Evolutionary conservation across 83 land plant genomes (phyloP).

Genomic region (Diphasiastrum complanatum): DNA sequence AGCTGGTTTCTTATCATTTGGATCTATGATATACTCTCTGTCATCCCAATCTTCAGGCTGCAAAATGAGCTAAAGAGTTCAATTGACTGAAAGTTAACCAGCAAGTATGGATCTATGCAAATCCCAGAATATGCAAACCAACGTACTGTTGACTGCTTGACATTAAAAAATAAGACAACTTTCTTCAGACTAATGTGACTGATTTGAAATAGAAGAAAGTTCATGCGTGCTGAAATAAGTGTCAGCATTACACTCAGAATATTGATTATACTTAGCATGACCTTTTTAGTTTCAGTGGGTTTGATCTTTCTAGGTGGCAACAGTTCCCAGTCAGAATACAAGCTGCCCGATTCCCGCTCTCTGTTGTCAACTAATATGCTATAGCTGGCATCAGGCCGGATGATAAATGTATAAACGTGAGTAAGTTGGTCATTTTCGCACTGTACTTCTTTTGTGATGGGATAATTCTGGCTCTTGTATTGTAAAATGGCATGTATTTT

Average conservation of each 20-base stretch:
- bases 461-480: constrained; percentile 32
- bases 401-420: constrained; percentile 31
- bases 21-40: constrained; percentile 75
- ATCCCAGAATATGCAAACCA: neutral
- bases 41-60: constrained; percentile 97
- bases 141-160: no score
- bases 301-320: constrained; percentile 58
- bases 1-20: constrained; percentile 86
- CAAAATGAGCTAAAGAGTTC: neutral
- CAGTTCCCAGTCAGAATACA: constrained; percentile 72
- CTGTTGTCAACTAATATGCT: constrained; percentile 28
- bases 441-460: constrained; percentile 20
- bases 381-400: constrained; percentile 31
- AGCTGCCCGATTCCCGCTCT: constrained; percentile 68
- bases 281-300: constrained; percentile 51
- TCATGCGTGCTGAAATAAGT: no score
- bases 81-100: neutral
- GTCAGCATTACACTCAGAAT: neutral
- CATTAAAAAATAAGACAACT: no score
- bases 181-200: no score
- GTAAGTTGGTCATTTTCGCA: constrained; percentile 33
- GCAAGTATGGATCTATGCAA: no score
- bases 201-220: no score
- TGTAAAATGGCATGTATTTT: constrained; percentile 30
- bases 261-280: neutral